A percentile compares a stretch with the other conserved stretches of the same genome.
Conservation (phyloP, 2,329 filamentous ascomycete genomes). For the Stachybotrys echinatus region DNA sequence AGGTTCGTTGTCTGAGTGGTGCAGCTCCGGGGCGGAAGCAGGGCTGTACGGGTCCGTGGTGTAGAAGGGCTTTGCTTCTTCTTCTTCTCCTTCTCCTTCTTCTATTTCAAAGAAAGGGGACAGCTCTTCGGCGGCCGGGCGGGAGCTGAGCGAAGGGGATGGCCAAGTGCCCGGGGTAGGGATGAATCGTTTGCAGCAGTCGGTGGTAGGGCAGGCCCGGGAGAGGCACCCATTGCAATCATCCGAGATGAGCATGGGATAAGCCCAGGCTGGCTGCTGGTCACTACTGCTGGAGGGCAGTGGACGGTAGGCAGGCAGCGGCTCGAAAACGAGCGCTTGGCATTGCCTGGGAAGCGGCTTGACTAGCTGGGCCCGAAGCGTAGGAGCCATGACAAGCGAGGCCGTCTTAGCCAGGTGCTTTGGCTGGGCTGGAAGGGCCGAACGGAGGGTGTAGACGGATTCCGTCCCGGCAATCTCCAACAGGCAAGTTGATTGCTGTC, state of each 20-base stretch:
- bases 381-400: constrained; percentile 12
- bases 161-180: constrained; percentile 29
- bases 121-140: neutral
- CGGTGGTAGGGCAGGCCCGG: constrained; percentile 23
- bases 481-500: constrained; percentile 19
- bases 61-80: neutral
- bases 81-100: too few species aligned
- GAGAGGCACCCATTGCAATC: constrained; percentile 32
- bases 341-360: neutral
- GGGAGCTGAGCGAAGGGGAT: constrained; percentile 17
- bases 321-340: neutral
- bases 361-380: constrained; percentile 2
- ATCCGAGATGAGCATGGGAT: constrained; percentile 29
- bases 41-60: neutral
- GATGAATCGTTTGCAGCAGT: constrained; percentile 17
- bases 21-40: neutral
- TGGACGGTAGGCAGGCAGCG: constrained; percentile 10
- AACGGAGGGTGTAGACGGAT: constrained; percentile 16
- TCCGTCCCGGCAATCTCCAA: constrained; percentile 18
- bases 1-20: neutral
- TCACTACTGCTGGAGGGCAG: constrained; percentile 14
- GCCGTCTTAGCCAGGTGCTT: constrained; percentile 14
- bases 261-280: constrained; percentile 23
- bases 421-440: constrained; percentile 12
- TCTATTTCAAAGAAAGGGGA: neutral